phyloP scores from a whole-genome alignment of 805 yeast genomes.

The Scheffersomyces stipitis region DNA sequence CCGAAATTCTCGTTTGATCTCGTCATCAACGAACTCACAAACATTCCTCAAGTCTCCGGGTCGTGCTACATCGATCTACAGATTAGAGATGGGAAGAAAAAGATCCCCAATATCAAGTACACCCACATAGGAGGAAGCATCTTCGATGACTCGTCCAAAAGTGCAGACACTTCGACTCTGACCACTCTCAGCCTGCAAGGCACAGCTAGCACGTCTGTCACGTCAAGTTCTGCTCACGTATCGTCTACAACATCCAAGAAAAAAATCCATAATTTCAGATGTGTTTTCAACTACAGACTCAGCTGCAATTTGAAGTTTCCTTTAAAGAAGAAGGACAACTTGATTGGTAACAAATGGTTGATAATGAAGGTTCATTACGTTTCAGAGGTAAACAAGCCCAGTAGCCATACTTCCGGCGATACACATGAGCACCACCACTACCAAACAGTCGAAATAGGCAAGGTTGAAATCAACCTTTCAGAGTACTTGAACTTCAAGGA shows the following conservation, averaged over 20 bases:
- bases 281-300: conserved; percentile 35
- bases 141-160: background rate
- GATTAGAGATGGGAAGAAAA: conserved; percentile 48
- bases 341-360: conserved; percentile 45
- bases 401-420: background rate
- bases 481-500: conserved; percentile 63
- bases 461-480: conserved; percentile 62
- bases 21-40: conserved; percentile 67
- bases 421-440: conserved; percentile 6
- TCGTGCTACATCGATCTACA: conserved; percentile 63
- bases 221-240: conserved; percentile 21
- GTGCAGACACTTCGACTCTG: background rate
- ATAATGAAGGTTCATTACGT: conserved; percentile 36
- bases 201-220: background rate
- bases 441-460: conserved; percentile 57
- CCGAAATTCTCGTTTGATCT: conserved; percentile 66
- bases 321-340: conserved; percentile 34
- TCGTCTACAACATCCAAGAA: conserved; percentile 29
- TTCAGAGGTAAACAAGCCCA: conserved; percentile 21
- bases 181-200: background rate
- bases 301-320: conserved; percentile 40
- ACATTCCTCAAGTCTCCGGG: conserved; percentile 80
- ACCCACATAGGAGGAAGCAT: background rate
- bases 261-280: conserved; percentile 39
- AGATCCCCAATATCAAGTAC: conserved; percentile 6